Base-by-base conservation (phyloP, 208 protist genomes). In the Trypanosoma platydactyli region DNA sequence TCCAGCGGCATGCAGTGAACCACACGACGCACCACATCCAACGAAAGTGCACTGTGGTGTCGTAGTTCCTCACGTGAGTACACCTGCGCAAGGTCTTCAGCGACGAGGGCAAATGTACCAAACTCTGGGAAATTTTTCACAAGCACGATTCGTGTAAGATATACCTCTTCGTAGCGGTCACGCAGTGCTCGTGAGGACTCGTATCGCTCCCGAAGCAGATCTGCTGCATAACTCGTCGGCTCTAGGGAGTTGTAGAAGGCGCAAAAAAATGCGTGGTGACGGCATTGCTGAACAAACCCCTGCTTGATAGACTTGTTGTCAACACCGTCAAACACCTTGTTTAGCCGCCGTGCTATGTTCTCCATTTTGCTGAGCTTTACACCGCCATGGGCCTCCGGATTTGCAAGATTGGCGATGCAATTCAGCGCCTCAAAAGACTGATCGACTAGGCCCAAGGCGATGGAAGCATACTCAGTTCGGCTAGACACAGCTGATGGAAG, bases 221-320 rank as follows among this genome's bases (percentile, higher is more conserved):
- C 77, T 49, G 76, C 57, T 18, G 85, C 81, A 58, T 89, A 87
- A 52, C 75, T 56, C 16, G 64, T 64, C 5, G 83, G 72, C 18
- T 61, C 33, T 40, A 95, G 62, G 4, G 86, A 83, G 3, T 64
- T 73, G 72, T 85, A 95, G 55, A 94, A 86, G 54, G 83, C 77
- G 64, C 90, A 95, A 70, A 95, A 95, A 73, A 94, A 95, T 30
- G 87, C 81, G 60, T 95, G 90, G 51, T 95, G 90, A 25, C 90
- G 87, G 65, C 91, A 93, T 68, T 95, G 87, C 73, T 89, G 80
- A 51, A 95, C 80, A 57, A 88, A 91, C 24, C 79, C 80, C 30
- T 75, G 81, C 73, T 92, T 92, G 24, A 88, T 64, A 5, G 85
- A 81, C 15, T 62, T 67, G 33, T 75, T 76, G 57, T 83, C 76